A percentile compares a stretch with the other conserved stretches of the same genome.
phyloP scores from a whole-genome alignment of 1,284 basidiomycete genomes.

The Butyriboletus appendiculatus region DNA sequence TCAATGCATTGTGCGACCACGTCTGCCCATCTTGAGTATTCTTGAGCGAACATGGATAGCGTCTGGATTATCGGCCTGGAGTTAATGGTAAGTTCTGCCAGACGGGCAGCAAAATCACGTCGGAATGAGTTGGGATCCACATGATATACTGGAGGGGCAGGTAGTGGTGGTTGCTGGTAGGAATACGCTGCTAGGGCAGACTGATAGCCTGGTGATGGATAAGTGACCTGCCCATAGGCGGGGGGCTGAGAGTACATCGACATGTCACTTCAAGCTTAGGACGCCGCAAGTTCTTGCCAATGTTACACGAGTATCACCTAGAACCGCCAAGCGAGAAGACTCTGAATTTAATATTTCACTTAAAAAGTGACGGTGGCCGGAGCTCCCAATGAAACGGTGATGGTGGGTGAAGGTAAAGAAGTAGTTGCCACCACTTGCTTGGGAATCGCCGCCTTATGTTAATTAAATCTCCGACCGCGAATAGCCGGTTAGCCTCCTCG shows the following conservation, averaged over 20 bases:
- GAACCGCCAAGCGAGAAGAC: slow-evolving; percentile 34
- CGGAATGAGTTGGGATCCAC: slow-evolving; percentile 79
- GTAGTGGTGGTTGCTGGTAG: slow-evolving; percentile 47
- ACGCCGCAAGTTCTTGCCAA: slow-evolving; percentile 30
- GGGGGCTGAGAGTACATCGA: slow-evolving; percentile 50
- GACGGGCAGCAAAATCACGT: slow-evolving; percentile 75
- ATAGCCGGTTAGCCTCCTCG: slow-evolving; percentile 20
- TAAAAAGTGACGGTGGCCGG: slow-evolving; percentile 38
- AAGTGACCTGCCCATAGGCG: slow-evolving; percentile 42
- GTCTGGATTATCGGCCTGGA: slow-evolving; percentile 95
- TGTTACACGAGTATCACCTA: slow-evolving; percentile 34
- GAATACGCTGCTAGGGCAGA: slow-evolving; percentile 46
- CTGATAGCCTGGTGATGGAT: slow-evolving; percentile 40
- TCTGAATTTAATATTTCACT: slow-evolving; percentile 41
- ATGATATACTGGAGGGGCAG: slow-evolving; percentile 52
- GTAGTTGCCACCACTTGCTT: slow-evolving; percentile 17
- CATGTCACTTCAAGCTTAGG: slow-evolving; percentile 44
- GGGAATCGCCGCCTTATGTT: slow-evolving; percentile 29
- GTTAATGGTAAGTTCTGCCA: slow-evolving; percentile 90
- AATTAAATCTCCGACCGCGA: slow-evolving; percentile 36
- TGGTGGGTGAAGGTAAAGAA: slow-evolving; percentile 49
- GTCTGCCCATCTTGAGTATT: slow-evolving; percentile 77
- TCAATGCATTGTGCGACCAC: slow-evolving; percentile 90
- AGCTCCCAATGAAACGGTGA: slow-evolving; percentile 44
- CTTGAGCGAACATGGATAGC: slow-evolving; percentile 93